phyloP scores from a whole-genome alignment of 1,284 basidiomycete species.

The Blastosporella zonata region DNA sequence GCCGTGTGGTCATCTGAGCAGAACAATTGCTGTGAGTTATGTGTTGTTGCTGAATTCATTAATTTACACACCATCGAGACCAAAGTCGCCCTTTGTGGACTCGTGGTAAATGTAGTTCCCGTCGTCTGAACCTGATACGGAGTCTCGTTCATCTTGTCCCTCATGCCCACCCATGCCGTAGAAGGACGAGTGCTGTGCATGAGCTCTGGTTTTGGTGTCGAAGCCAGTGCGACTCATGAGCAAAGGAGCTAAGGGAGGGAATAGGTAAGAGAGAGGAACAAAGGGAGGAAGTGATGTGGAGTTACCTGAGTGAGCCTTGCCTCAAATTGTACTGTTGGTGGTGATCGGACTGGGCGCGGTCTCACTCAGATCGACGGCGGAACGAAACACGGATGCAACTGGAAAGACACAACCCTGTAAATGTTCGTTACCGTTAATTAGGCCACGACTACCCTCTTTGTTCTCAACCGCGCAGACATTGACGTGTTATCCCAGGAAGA shows the following conservation, averaged over 20 bases:
- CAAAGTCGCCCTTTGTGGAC: slow-evolving; percentile 35
- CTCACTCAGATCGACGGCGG: slow-evolving; percentile 44
- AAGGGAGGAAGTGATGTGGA: slow-evolving; percentile 24
- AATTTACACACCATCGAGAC: slow-evolving; percentile 39
- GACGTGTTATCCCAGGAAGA: slow-evolving; percentile 43
- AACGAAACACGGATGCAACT: slow-evolving; percentile 39
- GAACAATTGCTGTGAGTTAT: slow-evolving; percentile 13
- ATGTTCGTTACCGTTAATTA: slow-evolving; percentile 32
- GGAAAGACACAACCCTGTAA: slow-evolving; percentile 30
- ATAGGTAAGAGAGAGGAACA: slow-evolving; percentile 21
- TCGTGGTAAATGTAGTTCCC: slow-evolving; percentile 38
- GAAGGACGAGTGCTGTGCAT: slow-evolving; percentile 20
- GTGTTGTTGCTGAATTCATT: slow-evolving; percentile 6
- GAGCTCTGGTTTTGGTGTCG: slow-evolving; percentile 20
- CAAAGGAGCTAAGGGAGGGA: slow-evolving; percentile 17
- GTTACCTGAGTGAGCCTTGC: slow-evolving; percentile 21
- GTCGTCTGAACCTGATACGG: slow-evolving; percentile 50
- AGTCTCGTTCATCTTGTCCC: slow-evolving; percentile 39
- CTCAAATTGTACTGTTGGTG: slow-evolving; percentile 27
- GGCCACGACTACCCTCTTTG: slow-evolving; percentile 33
- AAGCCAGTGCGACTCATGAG: slow-evolving; percentile 31
- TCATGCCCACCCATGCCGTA: slow-evolving; percentile 23
- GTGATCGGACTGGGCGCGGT: slow-evolving; percentile 39
- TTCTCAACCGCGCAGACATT: slow-evolving; percentile 34
- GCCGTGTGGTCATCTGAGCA: slow-evolving; percentile 37